Evolutionary conservation across 192 early-diverging fungal genomes (phyloP), one percentile per base, ranked within the genome.

Genomic region (Lobosporangium transversale): DNA sequence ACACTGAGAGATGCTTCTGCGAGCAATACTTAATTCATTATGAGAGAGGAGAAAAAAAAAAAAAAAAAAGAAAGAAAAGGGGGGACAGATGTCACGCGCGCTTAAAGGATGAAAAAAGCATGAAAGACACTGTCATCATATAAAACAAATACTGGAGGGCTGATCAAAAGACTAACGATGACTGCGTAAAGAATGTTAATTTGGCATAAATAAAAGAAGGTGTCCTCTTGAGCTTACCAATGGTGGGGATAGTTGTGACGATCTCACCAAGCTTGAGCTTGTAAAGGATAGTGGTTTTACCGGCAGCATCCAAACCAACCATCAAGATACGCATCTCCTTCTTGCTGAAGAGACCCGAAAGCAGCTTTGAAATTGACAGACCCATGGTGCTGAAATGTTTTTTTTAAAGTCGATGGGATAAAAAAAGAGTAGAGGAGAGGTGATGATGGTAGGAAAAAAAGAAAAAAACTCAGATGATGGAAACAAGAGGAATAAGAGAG

Each of bases 201-300:
- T n/a, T n/a, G n/a, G n/a, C n/a, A n/a, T n/a, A n/a, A n/a, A n/a
- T n/a, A n/a, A n/a, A n/a, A n/a, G n/a, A n/a, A n/a, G n/a, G n/a
- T n/a, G n/a, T n/a, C n/a, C n/a, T n/a, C n/a, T n/a, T n/a, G n/a
- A 3, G 33, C 87, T 87, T 82, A 94, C 94, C 94, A 74, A 98
- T 98, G 82, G 97, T 98, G 48, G 97, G 97, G 80, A 99, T 98
- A 60, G 97, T 99, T 42, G 97, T 99, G 70, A 99, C 96, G 78
- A 98, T 95, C 85, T 99, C 95, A 66, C 97, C 97, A 24, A 99
- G 86, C 89, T 98, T 97, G 68, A 99, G 91, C 89, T 96, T 97
- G 87, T 98, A 99, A 79, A 99, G 87, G 74, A 99, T 98, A 82
- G 97, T 99, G 76, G 97, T 99, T 86, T 99, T 99, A 82, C 94